Conservation (phyloP, 2,329 filamentous ascomycete species). For the Nemania sp. region DNA sequence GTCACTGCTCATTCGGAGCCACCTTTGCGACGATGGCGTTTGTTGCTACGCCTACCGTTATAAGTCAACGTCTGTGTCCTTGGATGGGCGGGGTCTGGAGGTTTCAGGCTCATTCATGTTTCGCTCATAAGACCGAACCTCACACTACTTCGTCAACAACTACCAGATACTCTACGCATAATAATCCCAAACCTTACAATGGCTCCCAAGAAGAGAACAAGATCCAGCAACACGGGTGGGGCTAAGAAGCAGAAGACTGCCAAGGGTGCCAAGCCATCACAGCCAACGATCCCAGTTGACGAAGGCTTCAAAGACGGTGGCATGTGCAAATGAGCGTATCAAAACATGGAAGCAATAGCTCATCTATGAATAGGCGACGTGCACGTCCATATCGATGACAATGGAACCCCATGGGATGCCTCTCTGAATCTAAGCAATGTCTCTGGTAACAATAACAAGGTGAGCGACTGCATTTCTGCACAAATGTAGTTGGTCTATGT, state of each 20-base stretch:
- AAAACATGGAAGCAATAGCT: background rate
- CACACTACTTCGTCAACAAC: no score
- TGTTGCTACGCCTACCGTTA: no score
- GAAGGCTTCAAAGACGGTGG: conserved; percentile 26
- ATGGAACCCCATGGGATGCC: conserved; percentile 25
- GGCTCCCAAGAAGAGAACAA: conserved; percentile 19
- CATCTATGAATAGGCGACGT: conserved; percentile 14
- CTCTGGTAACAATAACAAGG: conserved; percentile 29
- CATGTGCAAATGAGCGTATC: conserved; percentile 3
- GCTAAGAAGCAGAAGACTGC: conserved; percentile 27
- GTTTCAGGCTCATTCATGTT: no score
- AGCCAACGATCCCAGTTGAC: conserved; percentile 23
- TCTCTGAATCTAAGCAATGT: conserved; percentile 27
- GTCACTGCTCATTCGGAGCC: no score
- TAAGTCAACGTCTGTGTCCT: no score
- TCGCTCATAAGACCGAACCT: no score
- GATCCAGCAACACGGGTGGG: conserved; percentile 4
- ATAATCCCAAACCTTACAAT: conserved; percentile 3
- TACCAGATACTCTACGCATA: no score
- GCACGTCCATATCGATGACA: conserved; percentile 23
- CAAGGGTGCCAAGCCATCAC: conserved; percentile 16
- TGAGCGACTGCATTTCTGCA: background rate
- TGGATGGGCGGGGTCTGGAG: no score
- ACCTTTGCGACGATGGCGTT: no score
- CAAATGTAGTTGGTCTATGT: no score